Conservation (phyloP, 768 basidiomycete species). For the Pholiota microspora region DNA sequence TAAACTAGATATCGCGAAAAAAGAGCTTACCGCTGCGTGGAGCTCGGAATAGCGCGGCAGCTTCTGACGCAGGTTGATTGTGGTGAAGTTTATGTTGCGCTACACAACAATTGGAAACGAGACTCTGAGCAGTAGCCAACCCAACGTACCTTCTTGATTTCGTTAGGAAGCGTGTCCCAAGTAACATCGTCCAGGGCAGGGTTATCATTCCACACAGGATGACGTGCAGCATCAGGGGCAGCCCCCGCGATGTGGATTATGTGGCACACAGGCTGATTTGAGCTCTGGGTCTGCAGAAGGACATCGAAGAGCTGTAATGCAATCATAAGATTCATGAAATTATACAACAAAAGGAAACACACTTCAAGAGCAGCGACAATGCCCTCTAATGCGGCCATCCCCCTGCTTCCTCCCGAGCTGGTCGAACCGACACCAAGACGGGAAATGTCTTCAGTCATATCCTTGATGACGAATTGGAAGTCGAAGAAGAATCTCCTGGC, state of each 20-base stretch:
- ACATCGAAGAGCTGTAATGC: slow-evolving; percentile 39
- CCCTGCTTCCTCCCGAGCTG: slow-evolving; percentile 42
- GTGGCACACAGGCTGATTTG: slow-evolving; percentile 32
- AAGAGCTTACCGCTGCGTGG: slow-evolving; percentile 45
- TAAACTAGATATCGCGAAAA: not conserved
- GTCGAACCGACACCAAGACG: slow-evolving; percentile 60
- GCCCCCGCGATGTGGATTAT: slow-evolving; percentile 63
- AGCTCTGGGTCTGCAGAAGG: slow-evolving; percentile 19
- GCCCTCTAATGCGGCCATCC: slow-evolving; percentile 72
- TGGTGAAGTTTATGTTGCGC: slow-evolving; percentile 59
- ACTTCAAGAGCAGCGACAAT: slow-evolving; percentile 72
- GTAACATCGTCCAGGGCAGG: slow-evolving; percentile 46
- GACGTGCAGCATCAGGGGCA: slow-evolving; percentile 50
- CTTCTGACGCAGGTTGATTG: slow-evolving; percentile 42
- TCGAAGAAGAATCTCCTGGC: slow-evolving; percentile 57
- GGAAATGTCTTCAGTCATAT: slow-evolving; percentile 42
- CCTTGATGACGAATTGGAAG: slow-evolving; percentile 34
- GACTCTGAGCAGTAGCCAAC: not conserved
- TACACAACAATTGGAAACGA: slow-evolving; percentile 21
- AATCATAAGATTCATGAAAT: not conserved
- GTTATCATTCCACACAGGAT: slow-evolving; percentile 54
- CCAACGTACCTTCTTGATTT: slow-evolving; percentile 55
- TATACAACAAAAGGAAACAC: slow-evolving; percentile 10
- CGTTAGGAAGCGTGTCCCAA: slow-evolving; percentile 61
- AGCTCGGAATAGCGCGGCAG: slow-evolving; percentile 51